phyloP scores from a whole-genome alignment of 805 yeast species.

The Pichia rugopelliculosa region DNA sequence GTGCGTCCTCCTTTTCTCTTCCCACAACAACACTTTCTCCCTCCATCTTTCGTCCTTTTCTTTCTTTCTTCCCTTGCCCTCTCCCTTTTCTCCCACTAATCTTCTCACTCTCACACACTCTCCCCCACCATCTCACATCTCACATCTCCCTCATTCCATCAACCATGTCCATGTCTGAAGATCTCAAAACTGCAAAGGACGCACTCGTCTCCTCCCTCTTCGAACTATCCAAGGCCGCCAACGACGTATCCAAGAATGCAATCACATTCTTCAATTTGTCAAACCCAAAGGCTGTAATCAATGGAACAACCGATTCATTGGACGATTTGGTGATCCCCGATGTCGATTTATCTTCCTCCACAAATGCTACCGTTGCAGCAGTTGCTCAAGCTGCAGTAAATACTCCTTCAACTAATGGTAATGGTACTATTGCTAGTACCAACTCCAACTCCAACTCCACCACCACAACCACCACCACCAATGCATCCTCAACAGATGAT shows the following conservation, averaged over 20 bases:
- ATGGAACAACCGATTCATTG: not conserved
- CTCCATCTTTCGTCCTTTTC: no score
- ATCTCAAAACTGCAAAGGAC: constrained; percentile 26
- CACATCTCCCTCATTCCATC: not conserved
- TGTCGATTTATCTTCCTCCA: not conserved
- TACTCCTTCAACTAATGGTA: not conserved
- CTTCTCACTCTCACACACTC: not conserved
- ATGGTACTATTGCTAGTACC: not conserved
- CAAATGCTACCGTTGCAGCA: not conserved
- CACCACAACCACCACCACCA: not conserved
- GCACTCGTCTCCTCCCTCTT: constrained; percentile 67
- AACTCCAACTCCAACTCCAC: not conserved
- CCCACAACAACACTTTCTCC: not conserved
- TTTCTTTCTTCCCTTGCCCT: no score
- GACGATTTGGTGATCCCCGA: not conserved
- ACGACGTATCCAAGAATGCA: constrained; percentile 74
- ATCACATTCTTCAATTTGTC: constrained; percentile 63
- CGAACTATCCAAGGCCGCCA: constrained; percentile 81
- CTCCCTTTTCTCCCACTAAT: not conserved
- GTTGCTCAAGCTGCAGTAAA: constrained; percentile 4
- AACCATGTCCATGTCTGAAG: constrained; percentile 12
- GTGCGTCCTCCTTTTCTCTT: no score
- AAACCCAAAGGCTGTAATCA: constrained; percentile 30
- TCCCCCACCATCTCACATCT: not conserved
- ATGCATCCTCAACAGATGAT: not conserved